Evolutionary conservation across 345 rosid genomes (phyloP), one percentile per base, ranked within the genome.

Genomic region (Trapa incisa): DNA sequence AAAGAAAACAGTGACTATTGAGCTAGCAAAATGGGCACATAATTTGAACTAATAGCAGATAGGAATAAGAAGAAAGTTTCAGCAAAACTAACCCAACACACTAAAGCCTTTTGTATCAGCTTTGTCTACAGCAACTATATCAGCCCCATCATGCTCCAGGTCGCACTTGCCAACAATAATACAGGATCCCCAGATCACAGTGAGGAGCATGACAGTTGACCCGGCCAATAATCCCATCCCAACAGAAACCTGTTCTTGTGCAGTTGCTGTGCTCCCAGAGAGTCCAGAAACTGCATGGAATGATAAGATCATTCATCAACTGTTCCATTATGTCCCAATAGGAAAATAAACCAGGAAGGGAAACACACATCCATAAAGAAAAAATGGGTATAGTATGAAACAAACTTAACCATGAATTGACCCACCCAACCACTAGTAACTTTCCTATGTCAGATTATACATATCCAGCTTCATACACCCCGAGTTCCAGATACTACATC

Each of bases 161-260:
- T 80, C 84, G 66, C 77, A 66, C 37, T 80, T 80, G 68, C 81
- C 84, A 66, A 71, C 77, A 61, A 77, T n/a, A 13, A 77, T 69
- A 47, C 84, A 80, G 2, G 81, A 67, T 29, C 81, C 84, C 79
- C 81, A 80, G 10, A 80, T 71, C 38, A 77, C 67, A 11, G 84
- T 80, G 38, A 80, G 79, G 61, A 80, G 81, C 72, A 80, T 73
- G 22, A 80, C 81, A 39, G 80, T 80, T n/a, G 81, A 80, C 37
- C 81, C 84, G 5, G 84, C 84, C 61, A 77, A 71, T 65, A 80
- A 64, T 6, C 84, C 84, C 81, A 80, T 80, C 43, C 84, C 84
- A 36, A 77, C 69, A 13, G 84, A 80, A 35, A 80, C 79, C 70
- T 80, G 81, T 50, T 71, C 75, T 47, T 80, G 84, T 37, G 84